Base-by-base conservation (phyloP, 2,329 filamentous ascomycete species). In the Ophiostoma populinum region DNA sequence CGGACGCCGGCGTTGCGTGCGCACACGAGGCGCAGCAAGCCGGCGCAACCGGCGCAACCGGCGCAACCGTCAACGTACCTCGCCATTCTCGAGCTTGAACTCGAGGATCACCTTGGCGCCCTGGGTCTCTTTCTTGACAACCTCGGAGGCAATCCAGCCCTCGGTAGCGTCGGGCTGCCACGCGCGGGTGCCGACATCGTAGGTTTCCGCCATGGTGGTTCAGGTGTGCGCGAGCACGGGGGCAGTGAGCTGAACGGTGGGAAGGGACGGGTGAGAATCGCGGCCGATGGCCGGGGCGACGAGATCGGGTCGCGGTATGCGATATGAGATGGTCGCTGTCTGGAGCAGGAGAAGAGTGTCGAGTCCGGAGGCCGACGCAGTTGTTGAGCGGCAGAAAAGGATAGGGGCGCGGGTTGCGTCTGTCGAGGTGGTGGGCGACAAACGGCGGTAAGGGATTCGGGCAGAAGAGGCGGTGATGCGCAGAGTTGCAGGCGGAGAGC, bases 81-180 rank as follows among this genome's bases (percentile, higher is more conserved):
- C 83, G 58, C 85, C 90, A 70, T 85, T 93, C 49, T 85, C 82
- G 45, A 95, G 67, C 58, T 75, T 69, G 59, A 98, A 95, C 49
- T 85, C 70, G 49, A 98, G 70, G 53, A 69, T 78, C 51, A 87
- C 80, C 55, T 92, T 94, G 52, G 83, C 70, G 42, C 85, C 90
- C 52, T 90, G 68, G 45, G 82, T 63, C 38, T 70, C 68, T 67
- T 90, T 94, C 59, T 80, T 78, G 55, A 79, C 67, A 49, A 98
- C 80, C 67, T 95, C 86, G 31, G 90, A 94, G 54, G 86, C 80
- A 56, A 98, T 75, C 87, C 90, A 98, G 61, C 90, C 90, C 60
- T 98, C 87, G 42, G 81, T 81, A 55, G 73, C 64, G 65, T 98
- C 90, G 49, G 90, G 86, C 70, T 95, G 90, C 90, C 90, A 98